Evolutionary conservation across 352 stramenopile species (phyloP), one percentile per base, ranked within the genome.

Genomic region (Globisporangium carolinianum): DNA sequence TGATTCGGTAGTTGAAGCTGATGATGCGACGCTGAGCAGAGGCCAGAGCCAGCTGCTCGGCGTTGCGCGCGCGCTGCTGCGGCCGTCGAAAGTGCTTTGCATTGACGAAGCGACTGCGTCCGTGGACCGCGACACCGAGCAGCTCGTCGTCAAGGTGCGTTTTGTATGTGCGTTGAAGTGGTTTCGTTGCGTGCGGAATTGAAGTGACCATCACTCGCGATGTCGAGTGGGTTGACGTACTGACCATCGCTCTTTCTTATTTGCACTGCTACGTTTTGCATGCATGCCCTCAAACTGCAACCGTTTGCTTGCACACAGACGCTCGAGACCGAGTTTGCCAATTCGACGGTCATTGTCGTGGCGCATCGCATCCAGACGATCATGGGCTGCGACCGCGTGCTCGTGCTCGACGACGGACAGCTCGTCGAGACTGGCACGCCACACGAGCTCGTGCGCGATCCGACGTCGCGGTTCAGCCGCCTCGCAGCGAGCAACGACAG

Each of bases 341-440:
- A 82, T 10, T 92, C 90, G 2, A 99, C 97, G 4, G 84, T 98
- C 11, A 65, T 99, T 7, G 98, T 96, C 0, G 98, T 99, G 43
- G 97, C 97, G 12, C 97, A 99, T 73, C 81, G 97, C 12, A 75
- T 99, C 3, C 82, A 97, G 56, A 99, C 94, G 1, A 98, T 99
- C 58, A 86, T 98, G 67, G 76, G 97, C 47, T 98, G 89, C 62
- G 93, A 99, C 60, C 77, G 77, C 17, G 81, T 95, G 2, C 51
- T 93, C 4, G 46, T 95, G 4, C 68, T 95, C 10, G 81, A 89
- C 11, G 57, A 75, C 17, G 83, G 85, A 0, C 50, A 51, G 0
- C 56, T 93, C 6, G 73, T 69, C 9, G 85, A 93, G 61, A 71
- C 43, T 46, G 83, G 80, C 3, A 24, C 69, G 5, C 76, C 80